Evolutionary conservation across 129 eudicot genomes (phyloP), one percentile per base, ranked within the genome.

Genomic region (Lactuca sativa): DNA sequence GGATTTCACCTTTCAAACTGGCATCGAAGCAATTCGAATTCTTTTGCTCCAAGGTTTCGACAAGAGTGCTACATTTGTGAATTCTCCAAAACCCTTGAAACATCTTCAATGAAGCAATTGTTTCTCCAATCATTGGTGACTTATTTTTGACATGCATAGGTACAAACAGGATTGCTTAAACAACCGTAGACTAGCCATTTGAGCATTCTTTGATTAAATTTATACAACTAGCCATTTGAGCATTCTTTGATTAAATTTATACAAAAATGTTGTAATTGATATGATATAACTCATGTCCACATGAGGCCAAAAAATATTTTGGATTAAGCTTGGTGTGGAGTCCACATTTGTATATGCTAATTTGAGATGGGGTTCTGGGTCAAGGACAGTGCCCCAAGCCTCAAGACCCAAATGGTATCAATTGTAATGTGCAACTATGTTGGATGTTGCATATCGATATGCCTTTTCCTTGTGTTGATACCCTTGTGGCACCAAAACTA

Each of bases 11-110:
- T 86, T 89, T 54, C 92, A 85, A 74, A 83, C 69, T 12, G 98
- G 98, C 58, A 44, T 87, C 12, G 96, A 92, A 72, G 98, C 95
- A 1, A 77, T 92, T 66, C 83, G 90, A 56, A 86, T 92, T 43
- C 96, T 92, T 63, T 81, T 92, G 82, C 83, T 75, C 44, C 84
- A 92, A 71, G 87, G 93, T 56, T 76, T 92, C 57, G 77, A 92
- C 69, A 92, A 80, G 80, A 92, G 98, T 71, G 98, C 96, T 0
- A 92, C 90, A 14, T 92, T 82, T 72, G 95, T 87, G 49, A 92
- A 92, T 81, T 85, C 79, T 61, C 74, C 74, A 40, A 92, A 89
- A 73, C 55, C 80, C 37, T 4, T 80, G 72, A 78, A 85, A 44
- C 69, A 59, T 15, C 48, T 74, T 66, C 66, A 76, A 12, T 86